A percentile compares a stretch with the other conserved stretches of the same genome.
Evolutionary conservation across 2,329 filamentous ascomycete genomes (phyloP).

Genomic region (Phoma herbarum): DNA sequence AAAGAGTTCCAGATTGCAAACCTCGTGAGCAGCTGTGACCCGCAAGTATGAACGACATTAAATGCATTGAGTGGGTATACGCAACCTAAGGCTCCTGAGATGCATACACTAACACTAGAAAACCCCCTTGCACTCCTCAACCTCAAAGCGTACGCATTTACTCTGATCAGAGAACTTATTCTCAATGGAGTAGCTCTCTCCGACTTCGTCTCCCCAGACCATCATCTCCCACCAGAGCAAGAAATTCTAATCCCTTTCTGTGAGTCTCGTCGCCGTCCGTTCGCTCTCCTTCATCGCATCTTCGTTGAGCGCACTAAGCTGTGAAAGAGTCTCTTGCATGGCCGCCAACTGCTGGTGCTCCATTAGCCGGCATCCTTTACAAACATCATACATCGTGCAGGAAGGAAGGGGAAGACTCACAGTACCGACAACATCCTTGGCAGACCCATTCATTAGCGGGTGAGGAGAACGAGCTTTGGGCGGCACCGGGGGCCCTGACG

Average conservation of each 20-base stretch:
- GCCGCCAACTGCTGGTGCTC: constrained; percentile 50
- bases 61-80: constrained; percentile 22
- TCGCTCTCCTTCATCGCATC: constrained; percentile 48
- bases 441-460: constrained; percentile 19
- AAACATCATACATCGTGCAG: too few relatives aligned
- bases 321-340: constrained; percentile 49
- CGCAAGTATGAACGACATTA: constrained; percentile 1
- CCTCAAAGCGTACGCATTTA: neutral
- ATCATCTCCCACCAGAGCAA: constrained; percentile 24
- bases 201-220: constrained; percentile 12
- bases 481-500: constrained; percentile 8
- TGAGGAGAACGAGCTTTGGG: constrained; percentile 7
- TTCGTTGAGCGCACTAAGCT: constrained; percentile 48
- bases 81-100: constrained; percentile 13
- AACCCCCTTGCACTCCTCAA: neutral
- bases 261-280: constrained; percentile 42
- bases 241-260: constrained; percentile 38
- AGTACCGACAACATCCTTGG: constrained; percentile 46
- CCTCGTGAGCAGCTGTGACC: too few relatives aligned
- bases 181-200: neutral
- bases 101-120: constrained; percentile 3
- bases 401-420: constrained; percentile 35
- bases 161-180: neutral
- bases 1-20: too few relatives aligned
- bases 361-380: constrained; percentile 39